phyloP scores from a whole-genome alignment of 164 flowering plant genomes.

The Stephania cephalantha region DNA sequence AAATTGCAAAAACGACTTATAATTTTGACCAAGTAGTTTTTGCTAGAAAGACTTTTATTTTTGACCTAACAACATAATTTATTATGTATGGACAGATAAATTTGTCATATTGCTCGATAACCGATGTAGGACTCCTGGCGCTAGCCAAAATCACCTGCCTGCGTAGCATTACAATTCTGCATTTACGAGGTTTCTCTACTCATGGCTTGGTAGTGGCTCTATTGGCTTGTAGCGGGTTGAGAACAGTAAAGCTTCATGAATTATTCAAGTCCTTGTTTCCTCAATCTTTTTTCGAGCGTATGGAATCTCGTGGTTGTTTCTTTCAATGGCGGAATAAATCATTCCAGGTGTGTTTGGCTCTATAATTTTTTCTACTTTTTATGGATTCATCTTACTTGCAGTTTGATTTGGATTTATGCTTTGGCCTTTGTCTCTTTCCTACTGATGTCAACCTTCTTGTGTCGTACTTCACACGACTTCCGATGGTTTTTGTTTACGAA shows the following conservation, averaged over 20 bases:
- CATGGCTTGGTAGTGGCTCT: slow-evolving; percentile 63
- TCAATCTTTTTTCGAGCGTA: slow-evolving; percentile 42
- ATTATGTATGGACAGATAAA: slow-evolving; percentile 53
- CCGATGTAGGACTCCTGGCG: slow-evolving; percentile 70
- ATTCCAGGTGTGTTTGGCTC: slow-evolving; percentile 39
- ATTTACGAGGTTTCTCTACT: slow-evolving; percentile 54
- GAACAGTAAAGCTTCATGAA: slow-evolving; percentile 72
- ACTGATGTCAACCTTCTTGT: too few species aligned
- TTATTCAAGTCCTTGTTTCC: slow-evolving; percentile 49
- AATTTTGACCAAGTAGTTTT: too few species aligned
- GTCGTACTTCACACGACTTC: not conserved
- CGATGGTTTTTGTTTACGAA: not conserved
- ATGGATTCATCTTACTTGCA: not conserved
- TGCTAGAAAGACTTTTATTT: too few species aligned
- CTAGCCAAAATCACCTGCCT: slow-evolving; percentile 74
- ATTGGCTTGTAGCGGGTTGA: slow-evolving; percentile 62
- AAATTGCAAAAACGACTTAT: too few species aligned
- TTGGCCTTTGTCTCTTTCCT: too few species aligned
- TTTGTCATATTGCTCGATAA: slow-evolving; percentile 67
- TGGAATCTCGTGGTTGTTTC: slow-evolving; percentile 73
- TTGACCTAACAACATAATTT: not conserved
- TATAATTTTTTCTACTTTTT: not conserved
- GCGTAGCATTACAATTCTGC: slow-evolving; percentile 65
- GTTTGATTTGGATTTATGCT: not conserved
- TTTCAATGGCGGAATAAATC: slow-evolving; percentile 78